Evolutionary conservation across 2,329 filamentous ascomycete species (phyloP).

Genomic region (Botryotinia narcissicola): DNA sequence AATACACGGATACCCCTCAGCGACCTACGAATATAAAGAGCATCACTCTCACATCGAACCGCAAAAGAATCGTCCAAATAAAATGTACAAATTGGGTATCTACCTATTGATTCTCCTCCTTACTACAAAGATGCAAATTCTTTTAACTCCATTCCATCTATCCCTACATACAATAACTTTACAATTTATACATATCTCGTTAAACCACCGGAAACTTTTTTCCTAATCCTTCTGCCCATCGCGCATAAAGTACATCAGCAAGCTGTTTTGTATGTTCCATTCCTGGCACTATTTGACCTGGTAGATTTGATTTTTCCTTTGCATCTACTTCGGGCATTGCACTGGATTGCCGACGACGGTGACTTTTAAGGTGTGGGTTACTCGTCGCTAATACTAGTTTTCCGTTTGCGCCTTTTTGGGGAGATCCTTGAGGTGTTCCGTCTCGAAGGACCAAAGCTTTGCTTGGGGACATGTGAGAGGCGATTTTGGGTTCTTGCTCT

Average conservation of each 20-base stretch:
- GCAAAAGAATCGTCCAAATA: background rate
- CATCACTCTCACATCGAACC: background rate
- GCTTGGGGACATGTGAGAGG: slow-evolving; percentile 36
- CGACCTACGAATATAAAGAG: background rate
- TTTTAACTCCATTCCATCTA: slow-evolving; percentile 4
- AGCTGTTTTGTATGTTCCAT: slow-evolving; percentile 93
- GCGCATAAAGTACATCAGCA: slow-evolving; percentile 83
- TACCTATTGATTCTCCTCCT: slow-evolving; percentile 9
- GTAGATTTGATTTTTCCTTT: slow-evolving; percentile 49
- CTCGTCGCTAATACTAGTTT: slow-evolving; percentile 77
- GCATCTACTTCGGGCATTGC: slow-evolving; percentile 49
- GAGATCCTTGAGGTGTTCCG: slow-evolving; percentile 54
- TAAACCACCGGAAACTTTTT: slow-evolving; percentile 58
- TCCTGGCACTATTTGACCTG: slow-evolving; percentile 60
- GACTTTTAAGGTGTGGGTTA: slow-evolving; percentile 82
- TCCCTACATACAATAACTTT: slow-evolving; percentile 5
- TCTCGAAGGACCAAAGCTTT: slow-evolving; percentile 50
- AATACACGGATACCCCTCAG: background rate
- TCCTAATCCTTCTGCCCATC: slow-evolving; percentile 84
- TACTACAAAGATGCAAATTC: background rate
- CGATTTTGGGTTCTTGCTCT: slow-evolving; percentile 65
- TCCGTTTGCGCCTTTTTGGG: slow-evolving; percentile 31
- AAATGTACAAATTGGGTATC: slow-evolving; percentile 13
- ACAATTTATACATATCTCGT: slow-evolving; percentile 12
- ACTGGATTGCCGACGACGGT: slow-evolving; percentile 56